Evolutionary conservation across 345 rosid species (phyloP).

Genomic region (Eutrema yunnanense): DNA sequence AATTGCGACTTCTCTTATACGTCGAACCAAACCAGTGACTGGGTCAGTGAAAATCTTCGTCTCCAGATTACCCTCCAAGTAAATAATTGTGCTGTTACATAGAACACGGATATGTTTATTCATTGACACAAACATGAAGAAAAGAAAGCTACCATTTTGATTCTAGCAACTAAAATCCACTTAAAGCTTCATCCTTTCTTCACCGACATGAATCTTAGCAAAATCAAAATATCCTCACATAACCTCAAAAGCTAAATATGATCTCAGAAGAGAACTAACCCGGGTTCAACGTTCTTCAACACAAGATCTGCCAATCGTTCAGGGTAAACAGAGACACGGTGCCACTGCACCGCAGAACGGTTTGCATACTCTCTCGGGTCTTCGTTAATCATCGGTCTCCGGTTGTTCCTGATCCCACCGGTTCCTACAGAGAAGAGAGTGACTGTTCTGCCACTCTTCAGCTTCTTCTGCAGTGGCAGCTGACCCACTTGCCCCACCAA

Average conservation of each 20-base stretch:
- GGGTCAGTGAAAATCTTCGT: slow-evolving; percentile 74
- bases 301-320: slow-evolving; percentile 48
- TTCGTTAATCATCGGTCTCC: slow-evolving; percentile 69
- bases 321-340: slow-evolving; percentile 73
- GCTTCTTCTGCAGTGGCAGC: slow-evolving; percentile 66
- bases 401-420: slow-evolving; percentile 74
- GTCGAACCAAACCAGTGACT: slow-evolving; percentile 65
- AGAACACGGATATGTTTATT: background rate
- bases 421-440: slow-evolving; percentile 75
- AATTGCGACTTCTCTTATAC: slow-evolving; percentile 71
- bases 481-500: slow-evolving; percentile 89
- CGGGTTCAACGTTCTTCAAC: slow-evolving; percentile 58
- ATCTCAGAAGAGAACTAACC: slow-evolving; percentile 51
- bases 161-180: background rate
- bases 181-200: background rate
- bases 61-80: slow-evolving; percentile 91
- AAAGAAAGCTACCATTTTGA: background rate
- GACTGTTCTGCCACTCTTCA: slow-evolving; percentile 51
- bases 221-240: background rate
- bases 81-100: slow-evolving; percentile 43
- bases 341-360: slow-evolving; percentile 77
- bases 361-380: slow-evolving; percentile 72
- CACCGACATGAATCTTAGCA: background rate
- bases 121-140: background rate
- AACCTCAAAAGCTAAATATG: background rate